These are phyloP conservation scores for Huntiella bhutanensis DNA, from an alignment of 2,329 filamentous ascomycete species.

Conservation along the genomic window DNA sequence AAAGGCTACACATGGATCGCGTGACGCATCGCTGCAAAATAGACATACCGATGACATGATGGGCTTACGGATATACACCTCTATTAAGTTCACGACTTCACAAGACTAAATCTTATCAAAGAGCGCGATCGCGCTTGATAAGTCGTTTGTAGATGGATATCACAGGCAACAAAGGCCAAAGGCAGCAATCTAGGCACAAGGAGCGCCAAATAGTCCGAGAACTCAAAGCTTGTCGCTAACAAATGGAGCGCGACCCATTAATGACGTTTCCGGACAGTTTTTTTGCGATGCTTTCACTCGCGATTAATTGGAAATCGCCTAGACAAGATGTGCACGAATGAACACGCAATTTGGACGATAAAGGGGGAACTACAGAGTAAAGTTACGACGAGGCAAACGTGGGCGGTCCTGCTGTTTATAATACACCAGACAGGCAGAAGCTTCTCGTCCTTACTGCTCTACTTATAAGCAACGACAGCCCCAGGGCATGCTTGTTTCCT, in stretches of 20 bases:
- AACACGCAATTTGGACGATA: background rate
- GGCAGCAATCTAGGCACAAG: background rate
- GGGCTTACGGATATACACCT: too few relatives aligned
- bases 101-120: too few relatives aligned
- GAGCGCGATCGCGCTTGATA: background rate
- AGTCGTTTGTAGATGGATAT: too few relatives aligned
- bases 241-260: too few relatives aligned
- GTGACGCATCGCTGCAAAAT: too few relatives aligned
- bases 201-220: background rate
- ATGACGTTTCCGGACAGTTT: background rate
- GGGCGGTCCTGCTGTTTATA: constrained; percentile 2
- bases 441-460: constrained; percentile 2
- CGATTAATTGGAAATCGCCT: background rate
- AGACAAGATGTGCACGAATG: background rate
- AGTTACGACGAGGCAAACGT: background rate
- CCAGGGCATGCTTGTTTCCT: background rate
- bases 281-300: background rate
- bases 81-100: too few relatives aligned
- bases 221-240: background rate
- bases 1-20: too few relatives aligned
- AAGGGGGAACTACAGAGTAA: constrained; percentile 1
- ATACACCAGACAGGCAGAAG: constrained; percentile 7
- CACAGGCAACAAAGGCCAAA: too few relatives aligned
- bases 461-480: background rate
- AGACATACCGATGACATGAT: too few relatives aligned